A percentile compares a stretch with the other conserved stretches of the same genome.
These are phyloP conservation scores for Bonnemaisonia californica DNA, from an alignment of 31 red algal genomes.

Conservation along the genomic window DNA sequence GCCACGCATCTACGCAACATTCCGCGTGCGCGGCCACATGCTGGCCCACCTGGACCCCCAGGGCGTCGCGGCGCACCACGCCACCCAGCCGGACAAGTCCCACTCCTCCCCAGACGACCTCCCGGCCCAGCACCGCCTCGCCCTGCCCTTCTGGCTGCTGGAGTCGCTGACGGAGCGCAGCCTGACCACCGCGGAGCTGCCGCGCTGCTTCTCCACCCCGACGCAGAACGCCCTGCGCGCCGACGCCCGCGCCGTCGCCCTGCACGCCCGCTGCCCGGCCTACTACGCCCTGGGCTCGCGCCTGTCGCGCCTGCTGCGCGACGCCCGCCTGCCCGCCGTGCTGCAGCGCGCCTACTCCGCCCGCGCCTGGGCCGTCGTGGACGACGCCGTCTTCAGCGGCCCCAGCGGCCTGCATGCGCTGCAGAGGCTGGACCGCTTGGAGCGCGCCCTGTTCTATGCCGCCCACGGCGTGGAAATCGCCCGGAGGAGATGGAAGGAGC, in stretches of 20 bases:
- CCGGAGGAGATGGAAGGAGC: constrained; percentile 59
- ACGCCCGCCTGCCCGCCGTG: constrained; percentile 33
- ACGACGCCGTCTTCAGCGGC: constrained; percentile 40
- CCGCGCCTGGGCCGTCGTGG: constrained; percentile 58
- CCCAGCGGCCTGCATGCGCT: constrained; percentile 35
- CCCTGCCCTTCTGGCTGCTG: constrained; percentile 74
- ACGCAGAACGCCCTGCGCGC: constrained; percentile 54
- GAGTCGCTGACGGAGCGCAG: constrained; percentile 49
- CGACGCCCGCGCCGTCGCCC: constrained; percentile 56
- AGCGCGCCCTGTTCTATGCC: constrained; percentile 58
- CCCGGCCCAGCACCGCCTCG: constrained; percentile 50
- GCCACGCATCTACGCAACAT: constrained; percentile 57
- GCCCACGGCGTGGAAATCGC: constrained; percentile 50
- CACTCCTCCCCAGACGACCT: constrained; percentile 28
- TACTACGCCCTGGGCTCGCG: constrained; percentile 55
- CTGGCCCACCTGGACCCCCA: constrained; percentile 64
- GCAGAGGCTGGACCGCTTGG: constrained; percentile 43
- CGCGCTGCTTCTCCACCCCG: constrained; percentile 44
- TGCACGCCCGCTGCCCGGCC: constrained; percentile 9
- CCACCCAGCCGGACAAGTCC: not conserved
- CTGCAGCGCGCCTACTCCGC: constrained; percentile 49
- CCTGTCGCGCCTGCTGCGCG: constrained; percentile 36
- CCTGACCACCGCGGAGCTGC: constrained; percentile 45
- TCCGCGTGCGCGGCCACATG: constrained; percentile 56
- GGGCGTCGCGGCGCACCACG: constrained; percentile 21